Evolutionary conservation across 495 filamentous ascomycete genomes (phyloP).

Genomic region (Trichoderma orchidacearum): DNA sequence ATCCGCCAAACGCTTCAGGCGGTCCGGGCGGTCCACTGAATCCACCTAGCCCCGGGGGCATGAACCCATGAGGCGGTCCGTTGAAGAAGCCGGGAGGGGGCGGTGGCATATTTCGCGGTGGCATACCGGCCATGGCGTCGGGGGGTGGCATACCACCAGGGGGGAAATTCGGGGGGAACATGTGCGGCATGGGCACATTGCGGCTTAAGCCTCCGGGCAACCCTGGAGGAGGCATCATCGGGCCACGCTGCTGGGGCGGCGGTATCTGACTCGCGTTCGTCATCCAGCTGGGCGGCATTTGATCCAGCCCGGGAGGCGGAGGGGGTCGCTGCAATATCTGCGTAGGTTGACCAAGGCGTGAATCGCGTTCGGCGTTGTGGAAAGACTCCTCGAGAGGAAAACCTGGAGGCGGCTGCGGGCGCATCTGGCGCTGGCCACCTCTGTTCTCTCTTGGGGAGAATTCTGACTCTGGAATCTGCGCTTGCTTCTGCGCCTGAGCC

Average conservation of each 20-base stretch:
- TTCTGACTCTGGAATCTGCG: constrained; percentile 17
- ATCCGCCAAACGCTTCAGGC: constrained; percentile 19
- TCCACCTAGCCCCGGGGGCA: constrained; percentile 29
- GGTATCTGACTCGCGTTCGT: constrained; percentile 15
- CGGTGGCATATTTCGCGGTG: constrained; percentile 24
- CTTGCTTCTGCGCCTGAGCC: constrained; percentile 19
- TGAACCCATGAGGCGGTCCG: constrained; percentile 17
- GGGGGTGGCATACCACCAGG: constrained; percentile 28
- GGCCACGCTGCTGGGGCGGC: neutral
- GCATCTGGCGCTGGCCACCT: constrained; percentile 11
- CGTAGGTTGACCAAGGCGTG: constrained; percentile 30
- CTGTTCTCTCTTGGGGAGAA: constrained; percentile 15
- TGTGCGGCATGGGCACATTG: constrained; percentile 27
- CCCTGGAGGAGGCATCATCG: constrained; percentile 40
- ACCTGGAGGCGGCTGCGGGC: constrained; percentile 16
- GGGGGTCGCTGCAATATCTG: constrained; percentile 42
- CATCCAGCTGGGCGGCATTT: constrained; percentile 30
- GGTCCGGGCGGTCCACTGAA: constrained; percentile 28
- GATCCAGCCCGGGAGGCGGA: constrained; percentile 34
- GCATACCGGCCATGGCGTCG: constrained; percentile 24
- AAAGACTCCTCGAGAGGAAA: constrained; percentile 28
- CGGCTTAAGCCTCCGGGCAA: constrained; percentile 21
- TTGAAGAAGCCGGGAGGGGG: constrained; percentile 37
- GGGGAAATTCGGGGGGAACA: constrained; percentile 36
- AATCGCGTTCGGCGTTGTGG: constrained; percentile 18